Base-by-base conservation (phyloP, 176 grass and related monocot genomes). In the Oryza australiensis region DNA sequence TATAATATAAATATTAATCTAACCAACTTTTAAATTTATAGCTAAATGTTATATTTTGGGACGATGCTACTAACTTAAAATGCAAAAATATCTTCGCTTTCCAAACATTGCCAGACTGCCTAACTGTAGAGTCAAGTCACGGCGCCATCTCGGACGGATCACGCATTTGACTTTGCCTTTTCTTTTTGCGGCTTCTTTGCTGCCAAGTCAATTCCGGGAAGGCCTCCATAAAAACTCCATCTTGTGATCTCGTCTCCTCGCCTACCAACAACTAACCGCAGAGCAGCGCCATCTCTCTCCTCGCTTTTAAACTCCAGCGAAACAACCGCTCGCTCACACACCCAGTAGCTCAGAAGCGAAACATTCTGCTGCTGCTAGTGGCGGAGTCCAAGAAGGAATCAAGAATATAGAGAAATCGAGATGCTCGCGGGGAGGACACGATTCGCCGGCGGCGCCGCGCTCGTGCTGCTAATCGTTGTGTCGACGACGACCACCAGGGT, bases 191-290 rank as follows among this genome's bases (percentile, higher is more conserved):
- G 7, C 68, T 45, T 22, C 10, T n/a, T n/a, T 12, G 68, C 68
- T 64, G 68, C 80, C 38, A 5, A 80, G 81, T 88, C 87, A 80
- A 88, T 64, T 9, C 30, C 29, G 48, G 9, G 15, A 37, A 74
- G 45, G 16, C 7, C 26, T 26, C 32, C 66, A 85, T 89, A 84
- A 84, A 84, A 72, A 13, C 55, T 59, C 35, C 13, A 10, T 22
- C 60, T 74, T 14, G n/a, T 35, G 9, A 10, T 22, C 60, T 74
- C 22, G n/a, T 35, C 60, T 74, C 40, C 34, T 48, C 71, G 20
- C 40, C 82, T 43, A 62, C 87, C 77, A 74, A 78, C 77, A 68
- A 78, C 83, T 8, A 82, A 67, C 88, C 27, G 35, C 74, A n/a
- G 53, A 55, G 41, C 8, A 12, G 10, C n/a, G 53, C 18, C 55